These are phyloP conservation scores for Coemansia sp. DNA, from an alignment of 192 early-diverging fungal genomes.

Conservation along the genomic window DNA sequence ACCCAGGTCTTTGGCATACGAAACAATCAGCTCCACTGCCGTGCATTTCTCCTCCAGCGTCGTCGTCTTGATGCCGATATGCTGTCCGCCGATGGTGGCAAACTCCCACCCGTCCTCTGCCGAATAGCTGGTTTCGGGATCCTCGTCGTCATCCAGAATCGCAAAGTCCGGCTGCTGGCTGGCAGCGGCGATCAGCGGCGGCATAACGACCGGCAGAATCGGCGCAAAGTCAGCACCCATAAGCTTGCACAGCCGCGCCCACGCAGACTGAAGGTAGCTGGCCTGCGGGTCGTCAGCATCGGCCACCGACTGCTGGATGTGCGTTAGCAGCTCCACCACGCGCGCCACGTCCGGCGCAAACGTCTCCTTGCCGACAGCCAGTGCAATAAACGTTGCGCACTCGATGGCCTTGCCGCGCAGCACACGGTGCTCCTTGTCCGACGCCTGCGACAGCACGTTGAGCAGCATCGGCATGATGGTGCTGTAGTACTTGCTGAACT, in stretches of 20 bases:
- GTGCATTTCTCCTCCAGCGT: slow-evolving; percentile 97
- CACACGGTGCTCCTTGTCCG: slow-evolving; percentile 81
- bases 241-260: slow-evolving; percentile 96
- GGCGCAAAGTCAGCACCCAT: slow-evolving; percentile 94
- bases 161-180: slow-evolving; percentile 91
- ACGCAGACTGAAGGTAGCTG: slow-evolving; percentile 90
- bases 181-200: slow-evolving; percentile 84
- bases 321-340: slow-evolving; percentile 78
- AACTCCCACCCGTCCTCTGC: slow-evolving; percentile 99
- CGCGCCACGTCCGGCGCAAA: slow-evolving; percentile 78
- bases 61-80: slow-evolving; percentile 93
- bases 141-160: slow-evolving; percentile 78
- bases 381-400: slow-evolving; percentile 91
- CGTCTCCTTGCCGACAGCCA: slow-evolving; percentile 89
- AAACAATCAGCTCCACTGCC: slow-evolving; percentile 96
- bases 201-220: slow-evolving; percentile 88
- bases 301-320: slow-evolving; percentile 74
- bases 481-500: slow-evolving; percentile 89
- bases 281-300: slow-evolving; percentile 94
- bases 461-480: slow-evolving; percentile 96
- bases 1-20: slow-evolving; percentile 91
- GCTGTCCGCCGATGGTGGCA: slow-evolving; percentile 86
- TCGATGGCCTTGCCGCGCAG: slow-evolving; percentile 97
- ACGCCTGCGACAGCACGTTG: slow-evolving; percentile 81
- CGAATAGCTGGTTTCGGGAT: slow-evolving; percentile 83